Conservation (phyloP, 352 stramenopile genomes). For the Thalassiosira exigua region DNA sequence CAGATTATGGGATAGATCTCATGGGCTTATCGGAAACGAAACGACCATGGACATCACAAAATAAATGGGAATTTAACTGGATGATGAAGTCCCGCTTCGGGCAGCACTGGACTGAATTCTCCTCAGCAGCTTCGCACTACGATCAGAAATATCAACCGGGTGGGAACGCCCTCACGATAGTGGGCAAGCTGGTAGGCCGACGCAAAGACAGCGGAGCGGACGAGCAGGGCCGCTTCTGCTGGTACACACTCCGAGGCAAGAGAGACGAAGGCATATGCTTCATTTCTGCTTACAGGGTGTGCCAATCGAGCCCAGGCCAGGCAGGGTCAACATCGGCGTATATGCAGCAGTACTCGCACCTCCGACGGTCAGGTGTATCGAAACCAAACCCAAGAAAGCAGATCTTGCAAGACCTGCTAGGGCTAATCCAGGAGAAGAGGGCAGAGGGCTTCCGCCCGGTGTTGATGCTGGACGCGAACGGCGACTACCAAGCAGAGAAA, state of each 20-base stretch:
- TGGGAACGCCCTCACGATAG: constrained; percentile 3
- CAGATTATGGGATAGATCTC: no score
- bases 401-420: neutral
- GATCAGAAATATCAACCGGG: constrained; percentile 38
- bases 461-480: constrained; percentile 23
- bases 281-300: constrained; percentile 25
- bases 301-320: neutral
- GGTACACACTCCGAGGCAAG: neutral
- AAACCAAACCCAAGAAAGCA: constrained; percentile 10
- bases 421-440: neutral
- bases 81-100: no score
- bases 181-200: constrained; percentile 6
- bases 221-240: constrained; percentile 13
- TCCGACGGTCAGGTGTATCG: neutral
- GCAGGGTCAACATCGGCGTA: constrained; percentile 9
- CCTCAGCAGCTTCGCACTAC: no score
- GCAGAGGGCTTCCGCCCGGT: neutral
- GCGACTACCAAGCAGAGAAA: neutral
- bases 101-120: no score
- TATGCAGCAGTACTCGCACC: neutral
- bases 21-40: no score
- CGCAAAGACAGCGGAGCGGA: neutral
- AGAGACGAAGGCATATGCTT: constrained; percentile 32
- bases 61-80: no score
- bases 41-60: no score